These are phyloP conservation scores for Metarhizium brunneum DNA, from an alignment of 2,329 filamentous ascomycete species.

Conservation along the genomic window DNA sequence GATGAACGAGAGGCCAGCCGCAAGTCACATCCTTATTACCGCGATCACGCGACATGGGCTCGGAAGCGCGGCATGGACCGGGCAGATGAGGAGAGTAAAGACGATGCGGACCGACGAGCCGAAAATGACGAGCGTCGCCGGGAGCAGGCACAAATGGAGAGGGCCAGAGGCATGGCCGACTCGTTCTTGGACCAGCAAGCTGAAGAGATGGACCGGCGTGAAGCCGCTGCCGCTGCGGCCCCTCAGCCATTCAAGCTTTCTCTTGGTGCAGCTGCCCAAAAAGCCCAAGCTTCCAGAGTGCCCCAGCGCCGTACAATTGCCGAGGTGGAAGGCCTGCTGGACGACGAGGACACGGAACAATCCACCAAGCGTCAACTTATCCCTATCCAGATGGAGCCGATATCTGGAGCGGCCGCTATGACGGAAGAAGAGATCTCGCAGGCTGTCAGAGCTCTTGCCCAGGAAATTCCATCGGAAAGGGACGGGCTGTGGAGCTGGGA, in stretches of 20 bases:
- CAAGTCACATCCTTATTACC: conserved; percentile 74
- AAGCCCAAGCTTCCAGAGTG: conserved; percentile 45
- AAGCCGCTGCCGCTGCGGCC: conserved; percentile 29
- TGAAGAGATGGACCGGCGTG: conserved; percentile 56
- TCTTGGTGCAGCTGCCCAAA: conserved; percentile 80
- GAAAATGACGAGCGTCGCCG: conserved; percentile 68
- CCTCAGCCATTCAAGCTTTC: conserved; percentile 87
- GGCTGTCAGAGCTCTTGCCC: conserved; percentile 71
- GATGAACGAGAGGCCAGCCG: conserved; percentile 73
- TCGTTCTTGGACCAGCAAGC: conserved; percentile 82
- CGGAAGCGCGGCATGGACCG: conserved; percentile 69
- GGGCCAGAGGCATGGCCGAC: conserved; percentile 77
- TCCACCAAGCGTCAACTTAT: conserved; percentile 66
- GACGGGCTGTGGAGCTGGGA: conserved; percentile 86
- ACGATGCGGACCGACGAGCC: conserved; percentile 71
- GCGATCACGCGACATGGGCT: conserved; percentile 76
- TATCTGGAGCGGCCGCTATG: conserved; percentile 52
- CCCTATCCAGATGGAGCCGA: conserved; percentile 72
- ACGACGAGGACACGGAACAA: conserved; percentile 82
- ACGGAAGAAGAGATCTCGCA: conserved; percentile 81
- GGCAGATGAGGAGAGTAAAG: conserved; percentile 62
- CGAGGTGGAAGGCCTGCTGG: conserved; percentile 87
- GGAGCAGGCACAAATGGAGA: conserved; percentile 63
- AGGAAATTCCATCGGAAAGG: conserved; percentile 82
- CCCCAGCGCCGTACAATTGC: conserved; percentile 70